Base-by-base conservation (phyloP, 2,329 filamentous ascomycete genomes). In the Zymoseptoria tritici region DNA sequence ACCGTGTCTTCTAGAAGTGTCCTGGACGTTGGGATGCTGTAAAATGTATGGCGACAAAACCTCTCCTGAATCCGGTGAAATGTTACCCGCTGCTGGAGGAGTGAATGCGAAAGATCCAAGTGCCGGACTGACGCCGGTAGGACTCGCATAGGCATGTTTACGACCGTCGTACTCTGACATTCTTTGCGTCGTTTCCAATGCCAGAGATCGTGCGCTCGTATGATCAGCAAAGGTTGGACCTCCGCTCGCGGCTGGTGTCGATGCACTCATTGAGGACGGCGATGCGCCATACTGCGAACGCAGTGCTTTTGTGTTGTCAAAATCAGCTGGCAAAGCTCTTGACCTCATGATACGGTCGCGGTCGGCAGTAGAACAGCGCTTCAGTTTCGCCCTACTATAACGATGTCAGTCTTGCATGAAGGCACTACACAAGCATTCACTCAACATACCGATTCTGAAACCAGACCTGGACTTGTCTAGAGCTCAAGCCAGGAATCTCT, bases 381-480 rank as follows among this genome's bases (percentile, higher is more conserved):
- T 85, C 62, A 85, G 74, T 72, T 85, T 85, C 19, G 83, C 83
- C 68, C 83, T 75, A 72, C 83, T 85, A 58, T 16, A 11, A 11
- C 36, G 11, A n/a, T 16, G 13, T 46, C 13, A 46, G 36, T 46
- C 36, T 46, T n/a, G 5, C 3, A 16, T 11, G 36, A 5, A 46
- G 13, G 36, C 13, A 46, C 16, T 16, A n/a, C 36, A 5, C 36
- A 13, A n/a, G 13, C 59, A 46, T 19, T n/a, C 49, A 51, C 24
- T 54, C 52, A 7, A 52, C 55, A 55, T 82, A 96, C 92, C 92
- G 85, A 76, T 97, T 97, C 76, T 97, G 92, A 76, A 97, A 97
- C 93, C 92, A 97, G 55, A 97, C 92, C 75, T 97, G 92, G 22
- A 97, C 93, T 73, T 97, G 92, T 62, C 92, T 85, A 46, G 92